Evolutionary conservation across 768 basidiomycete genomes (phyloP).

Genomic region (Mycena olivaceomarginata): DNA sequence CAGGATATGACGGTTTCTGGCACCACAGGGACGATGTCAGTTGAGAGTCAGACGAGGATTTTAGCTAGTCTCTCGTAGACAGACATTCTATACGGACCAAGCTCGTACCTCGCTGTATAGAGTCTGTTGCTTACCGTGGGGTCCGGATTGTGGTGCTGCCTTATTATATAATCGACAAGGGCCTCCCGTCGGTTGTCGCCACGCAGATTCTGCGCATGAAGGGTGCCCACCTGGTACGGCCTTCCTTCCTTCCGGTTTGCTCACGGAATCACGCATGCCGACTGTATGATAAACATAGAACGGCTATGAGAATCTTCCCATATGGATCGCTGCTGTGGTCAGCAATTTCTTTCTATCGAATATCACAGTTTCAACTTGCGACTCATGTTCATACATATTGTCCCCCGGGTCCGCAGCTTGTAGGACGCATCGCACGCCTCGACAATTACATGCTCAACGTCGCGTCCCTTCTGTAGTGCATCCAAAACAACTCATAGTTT

Average conservation of each 20-base stretch:
- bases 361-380: background rate
- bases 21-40: too few relatives aligned
- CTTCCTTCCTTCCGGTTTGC: background rate
- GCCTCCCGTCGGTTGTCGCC: slow-evolving; percentile 22
- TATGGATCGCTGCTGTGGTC: slow-evolving; percentile 43
- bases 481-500: background rate
- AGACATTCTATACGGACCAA: too few relatives aligned
- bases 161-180: too few relatives aligned
- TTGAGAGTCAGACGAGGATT: too few relatives aligned
- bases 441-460: slow-evolving; percentile 39
- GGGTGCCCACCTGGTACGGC: slow-evolving; percentile 39
- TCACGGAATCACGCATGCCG: too few relatives aligned
- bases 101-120: too few relatives aligned
- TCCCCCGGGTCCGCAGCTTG: slow-evolving; percentile 19
- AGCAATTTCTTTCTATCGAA: background rate
- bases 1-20: too few relatives aligned
- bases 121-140: too few relatives aligned
- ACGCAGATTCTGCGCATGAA: slow-evolving; percentile 43
- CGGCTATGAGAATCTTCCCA: slow-evolving; percentile 43
- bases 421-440: slow-evolving; percentile 36
- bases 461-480: slow-evolving; percentile 35
- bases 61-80: too few relatives aligned
- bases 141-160: too few relatives aligned
- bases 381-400: too few relatives aligned
- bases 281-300: slow-evolving; percentile 27